A percentile compares a stretch with the other conserved stretches of the same genome.
These are phyloP conservation scores for Quercus phellos DNA, from an alignment of 331 rosid genomes.

Conservation along the genomic window DNA sequence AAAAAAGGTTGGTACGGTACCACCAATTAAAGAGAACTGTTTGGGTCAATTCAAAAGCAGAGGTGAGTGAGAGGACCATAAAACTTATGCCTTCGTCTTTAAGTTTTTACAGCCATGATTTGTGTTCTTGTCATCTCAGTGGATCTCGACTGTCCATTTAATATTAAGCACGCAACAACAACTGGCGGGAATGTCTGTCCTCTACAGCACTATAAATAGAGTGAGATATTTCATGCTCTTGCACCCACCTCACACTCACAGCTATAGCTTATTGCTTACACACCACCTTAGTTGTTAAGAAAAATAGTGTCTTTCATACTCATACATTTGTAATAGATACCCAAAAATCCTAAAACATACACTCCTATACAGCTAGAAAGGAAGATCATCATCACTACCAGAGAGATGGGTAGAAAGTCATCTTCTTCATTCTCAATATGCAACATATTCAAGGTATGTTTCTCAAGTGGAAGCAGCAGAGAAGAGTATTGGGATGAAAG, in stretches of 20 bases:
- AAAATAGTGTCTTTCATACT: background rate
- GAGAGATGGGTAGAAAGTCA: constrained; percentile 47
- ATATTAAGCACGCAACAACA: background rate
- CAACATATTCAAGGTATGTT: constrained; percentile 58
- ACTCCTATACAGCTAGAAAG: too few species aligned
- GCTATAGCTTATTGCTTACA: background rate
- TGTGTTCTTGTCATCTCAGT: constrained; percentile 33
- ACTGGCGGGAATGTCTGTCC: constrained; percentile 16
- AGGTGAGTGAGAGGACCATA: constrained; percentile 31
- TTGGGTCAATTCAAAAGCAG: constrained; percentile 43
- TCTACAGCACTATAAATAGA: constrained; percentile 39
- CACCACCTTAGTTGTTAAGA: background rate
- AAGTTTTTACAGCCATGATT: constrained; percentile 28
- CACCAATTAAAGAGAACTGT: constrained; percentile 13
- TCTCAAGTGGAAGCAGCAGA: constrained; percentile 43
- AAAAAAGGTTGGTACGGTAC: constrained; percentile 29
- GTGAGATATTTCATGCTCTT: constrained; percentile 6
- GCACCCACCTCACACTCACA: background rate
- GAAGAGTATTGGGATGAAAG: constrained; percentile 54
- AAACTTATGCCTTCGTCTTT: constrained; percentile 34
- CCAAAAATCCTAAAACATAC: too few species aligned
- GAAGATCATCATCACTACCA: background rate
- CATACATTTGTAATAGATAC: background rate
- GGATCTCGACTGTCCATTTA: constrained; percentile 41
- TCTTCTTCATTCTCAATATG: constrained; percentile 55